Evolutionary conservation across 768 basidiomycete genomes (phyloP).

Genomic region (Pseudohyphozyma bogoriensis): DNA sequence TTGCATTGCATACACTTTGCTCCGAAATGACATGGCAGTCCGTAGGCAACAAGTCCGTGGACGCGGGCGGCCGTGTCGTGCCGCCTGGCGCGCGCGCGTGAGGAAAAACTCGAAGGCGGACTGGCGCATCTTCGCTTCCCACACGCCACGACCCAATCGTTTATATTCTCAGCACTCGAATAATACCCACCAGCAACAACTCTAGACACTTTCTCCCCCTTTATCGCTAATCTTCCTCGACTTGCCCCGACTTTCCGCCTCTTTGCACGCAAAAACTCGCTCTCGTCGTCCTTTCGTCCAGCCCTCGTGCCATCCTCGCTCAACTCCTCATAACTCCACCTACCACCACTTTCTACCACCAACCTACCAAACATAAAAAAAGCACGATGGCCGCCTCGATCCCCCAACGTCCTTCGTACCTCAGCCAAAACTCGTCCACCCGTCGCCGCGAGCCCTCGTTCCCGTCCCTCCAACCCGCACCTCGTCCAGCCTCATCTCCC

Average conservation of each 20-base stretch:
- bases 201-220: not conserved
- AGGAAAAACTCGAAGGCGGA: no score
- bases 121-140: no score
- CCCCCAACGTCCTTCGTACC: conserved; percentile 1
- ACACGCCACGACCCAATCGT: no score
- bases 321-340: not conserved
- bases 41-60: no score
- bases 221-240: not conserved
- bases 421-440: conserved; percentile 3
- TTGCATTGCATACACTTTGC: no score
- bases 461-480: conserved; percentile 14
- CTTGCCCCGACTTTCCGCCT: not conserved
- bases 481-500: not conserved
- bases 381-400: not conserved
- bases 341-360: not conserved
- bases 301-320: not conserved
- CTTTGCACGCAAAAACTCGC: not conserved
- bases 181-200: no score
- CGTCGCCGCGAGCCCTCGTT: not conserved
- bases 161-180: no score
- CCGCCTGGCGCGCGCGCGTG: no score
- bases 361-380: not conserved
- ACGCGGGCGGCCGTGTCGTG: no score
- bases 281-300: not conserved
- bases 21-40: no score